Evolutionary conservation across 371 early-diverging fungal species (phyloP).

Genomic region (Catenaria anguillulae): DNA sequence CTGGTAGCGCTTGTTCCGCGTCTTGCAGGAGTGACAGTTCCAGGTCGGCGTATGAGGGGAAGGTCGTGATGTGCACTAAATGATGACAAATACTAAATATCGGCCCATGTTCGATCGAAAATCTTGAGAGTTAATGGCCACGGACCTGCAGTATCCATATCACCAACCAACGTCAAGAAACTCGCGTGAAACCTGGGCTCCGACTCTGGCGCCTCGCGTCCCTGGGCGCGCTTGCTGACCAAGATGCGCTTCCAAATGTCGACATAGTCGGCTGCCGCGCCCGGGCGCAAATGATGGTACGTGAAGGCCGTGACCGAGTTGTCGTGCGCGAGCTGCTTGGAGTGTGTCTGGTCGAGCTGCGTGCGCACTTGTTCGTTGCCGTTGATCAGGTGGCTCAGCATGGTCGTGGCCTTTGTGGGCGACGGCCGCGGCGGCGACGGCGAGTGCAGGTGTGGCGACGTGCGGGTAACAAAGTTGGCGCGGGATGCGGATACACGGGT

Average conservation of each 20-base stretch:
- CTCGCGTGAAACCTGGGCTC: background rate
- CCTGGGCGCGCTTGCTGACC: too few relatives aligned
- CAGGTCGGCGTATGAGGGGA: background rate
- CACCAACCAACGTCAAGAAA: conserved; percentile 51
- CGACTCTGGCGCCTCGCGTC: background rate
- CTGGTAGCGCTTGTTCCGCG: too few relatives aligned
- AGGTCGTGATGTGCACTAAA: background rate
- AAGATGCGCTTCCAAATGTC: conserved; percentile 13
- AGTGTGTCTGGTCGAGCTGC: conserved; percentile 42
- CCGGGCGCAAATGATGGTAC: conserved; percentile 70
- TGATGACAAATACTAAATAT: too few relatives aligned
- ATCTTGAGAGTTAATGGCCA: too few relatives aligned
- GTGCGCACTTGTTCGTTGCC: conserved; percentile 38
- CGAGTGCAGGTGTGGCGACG: background rate
- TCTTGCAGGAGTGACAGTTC: too few relatives aligned
- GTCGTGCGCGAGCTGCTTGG: conserved; percentile 63
- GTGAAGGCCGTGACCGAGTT: conserved; percentile 78
- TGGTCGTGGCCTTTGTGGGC: conserved; percentile 8
- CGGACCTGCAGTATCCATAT: conserved; percentile 65
- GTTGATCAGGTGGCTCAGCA: conserved; percentile 46
- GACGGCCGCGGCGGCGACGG: background rate
- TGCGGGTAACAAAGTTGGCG: too few relatives aligned
- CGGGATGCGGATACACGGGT: too few relatives aligned
- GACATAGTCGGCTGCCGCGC: conserved; percentile 66
- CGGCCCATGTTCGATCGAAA: too few relatives aligned